Conservation (phyloP, 2,329 filamentous ascomycete species). For the Sclerotinia subarctica region DNA sequence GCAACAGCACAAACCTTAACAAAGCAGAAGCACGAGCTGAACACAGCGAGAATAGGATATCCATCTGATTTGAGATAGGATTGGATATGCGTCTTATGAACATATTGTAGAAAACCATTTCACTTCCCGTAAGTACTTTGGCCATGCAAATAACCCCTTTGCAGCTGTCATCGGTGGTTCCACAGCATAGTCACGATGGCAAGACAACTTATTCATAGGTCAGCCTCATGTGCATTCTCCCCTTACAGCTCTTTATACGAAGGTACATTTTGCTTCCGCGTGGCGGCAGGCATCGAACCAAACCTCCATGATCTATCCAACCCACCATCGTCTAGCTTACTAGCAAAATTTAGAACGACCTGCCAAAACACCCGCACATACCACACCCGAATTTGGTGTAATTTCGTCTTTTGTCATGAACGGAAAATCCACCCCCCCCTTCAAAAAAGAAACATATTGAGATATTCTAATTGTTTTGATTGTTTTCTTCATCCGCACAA, state of each 20-base stretch:
- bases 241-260: conserved; percentile 19
- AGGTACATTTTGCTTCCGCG: conserved; percentile 21
- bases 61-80: conserved; percentile 17
- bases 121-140: conserved; percentile 11
- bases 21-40: conserved; percentile 19
- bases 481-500: not conserved
- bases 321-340: conserved; percentile 2
- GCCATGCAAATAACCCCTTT: conserved; percentile 21
- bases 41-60: conserved; percentile 17
- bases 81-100: conserved; percentile 21
- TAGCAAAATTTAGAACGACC: conserved; percentile 2
- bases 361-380: conserved; percentile 8
- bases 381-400: conserved; percentile 17
- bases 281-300: conserved; percentile 20
- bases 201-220: conserved; percentile 21
- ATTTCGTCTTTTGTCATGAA: conserved; percentile 8
- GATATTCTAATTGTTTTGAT: not conserved
- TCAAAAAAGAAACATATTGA: not conserved
- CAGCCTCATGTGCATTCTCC: conserved; percentile 22
- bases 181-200: conserved; percentile 23
- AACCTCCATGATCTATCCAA: conserved; percentile 15
- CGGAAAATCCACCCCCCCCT: not conserved
- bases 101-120: conserved; percentile 7
- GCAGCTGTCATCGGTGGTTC: conserved; percentile 22
- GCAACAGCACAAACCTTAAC: conserved; percentile 18